These are phyloP conservation scores for Neurospora sp. DNA, from an alignment of 495 filamentous ascomycete genomes.

Conservation along the genomic window DNA sequence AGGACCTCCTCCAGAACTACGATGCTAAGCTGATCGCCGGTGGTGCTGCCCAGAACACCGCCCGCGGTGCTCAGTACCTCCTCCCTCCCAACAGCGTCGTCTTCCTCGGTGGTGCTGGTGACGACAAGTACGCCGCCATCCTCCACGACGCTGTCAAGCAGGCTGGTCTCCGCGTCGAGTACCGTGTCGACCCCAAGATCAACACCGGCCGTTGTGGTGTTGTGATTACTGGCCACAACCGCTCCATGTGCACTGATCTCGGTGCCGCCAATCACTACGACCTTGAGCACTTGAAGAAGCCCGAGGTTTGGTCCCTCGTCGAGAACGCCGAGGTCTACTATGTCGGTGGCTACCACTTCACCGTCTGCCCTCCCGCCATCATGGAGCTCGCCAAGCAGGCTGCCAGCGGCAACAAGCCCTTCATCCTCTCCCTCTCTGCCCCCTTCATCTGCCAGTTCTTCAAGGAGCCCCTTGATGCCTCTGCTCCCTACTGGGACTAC, in stretches of 20 bases:
- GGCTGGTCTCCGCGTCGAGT: conserved; percentile 83
- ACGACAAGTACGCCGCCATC: conserved; percentile 82
- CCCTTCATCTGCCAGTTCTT: conserved; percentile 97
- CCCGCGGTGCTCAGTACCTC: conserved; percentile 93
- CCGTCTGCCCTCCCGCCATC: conserved; percentile 81
- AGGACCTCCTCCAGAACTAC: conserved; percentile 78
- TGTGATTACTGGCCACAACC: conserved; percentile 89
- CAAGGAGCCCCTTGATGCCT: conserved; percentile 84
- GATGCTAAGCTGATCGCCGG: conserved; percentile 91
- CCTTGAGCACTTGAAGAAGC: conserved; percentile 82
- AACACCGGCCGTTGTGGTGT: conserved; percentile 92
- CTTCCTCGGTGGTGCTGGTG: conserved; percentile 87
- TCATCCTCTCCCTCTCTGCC: conserved; percentile 81
- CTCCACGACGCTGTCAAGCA: conserved; percentile 67
- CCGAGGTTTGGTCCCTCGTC: conserved; percentile 82
- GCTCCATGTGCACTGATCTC: conserved; percentile 89
- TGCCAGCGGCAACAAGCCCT: conserved; percentile 76
- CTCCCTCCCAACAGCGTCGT: conserved; percentile 77
- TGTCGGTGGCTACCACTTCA: conserved; percentile 73
- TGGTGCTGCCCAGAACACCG: conserved; percentile 96
- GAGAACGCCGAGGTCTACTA: conserved; percentile 84
- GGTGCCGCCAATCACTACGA: conserved; percentile 96
- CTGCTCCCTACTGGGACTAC: conserved; percentile 87
- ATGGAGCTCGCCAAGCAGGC: conserved; percentile 84
- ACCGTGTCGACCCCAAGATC: conserved; percentile 71